These are phyloP conservation scores for barley (Hordeum vulgare) DNA, from an alignment of 176 grass and related monocot genomes.

Conservation along the genomic window DNA sequence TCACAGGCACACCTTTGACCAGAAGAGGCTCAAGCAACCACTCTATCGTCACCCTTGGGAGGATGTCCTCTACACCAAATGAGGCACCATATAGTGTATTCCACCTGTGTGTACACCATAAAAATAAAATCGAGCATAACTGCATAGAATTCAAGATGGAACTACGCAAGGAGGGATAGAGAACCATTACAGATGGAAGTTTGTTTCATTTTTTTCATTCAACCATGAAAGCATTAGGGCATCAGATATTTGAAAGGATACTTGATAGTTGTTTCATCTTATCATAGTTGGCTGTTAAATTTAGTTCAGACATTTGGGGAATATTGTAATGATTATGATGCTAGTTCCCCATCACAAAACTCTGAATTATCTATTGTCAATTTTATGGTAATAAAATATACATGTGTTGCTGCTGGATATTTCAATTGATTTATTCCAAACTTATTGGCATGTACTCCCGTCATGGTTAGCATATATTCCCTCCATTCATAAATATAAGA, in stretches of 20 bases:
- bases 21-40: constrained; percentile 96
- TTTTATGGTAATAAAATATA: background rate
- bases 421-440: background rate
- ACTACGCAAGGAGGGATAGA: constrained; percentile 8
- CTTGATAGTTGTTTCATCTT: constrained; percentile 2
- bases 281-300: background rate
- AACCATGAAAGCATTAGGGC: background rate
- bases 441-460: background rate
- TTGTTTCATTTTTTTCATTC: background rate
- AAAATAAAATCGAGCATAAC: constrained; percentile 7
- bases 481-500: too few relatives aligned
- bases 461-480: too few relatives aligned
- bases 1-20: constrained; percentile 87
- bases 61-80: constrained; percentile 99
- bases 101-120: constrained; percentile 15
- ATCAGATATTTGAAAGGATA: constrained; percentile 17
- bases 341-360: background rate
- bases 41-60: constrained; percentile 99
- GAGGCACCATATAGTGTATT: constrained; percentile 18
- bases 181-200: background rate
- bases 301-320: background rate
- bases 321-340: background rate
- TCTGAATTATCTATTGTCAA: background rate
- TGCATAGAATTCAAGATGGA: constrained; percentile 9
- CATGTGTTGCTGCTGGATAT: background rate